Base-by-base conservation (phyloP, 352 stramenopile species). In the Pythium folliculosum region DNA sequence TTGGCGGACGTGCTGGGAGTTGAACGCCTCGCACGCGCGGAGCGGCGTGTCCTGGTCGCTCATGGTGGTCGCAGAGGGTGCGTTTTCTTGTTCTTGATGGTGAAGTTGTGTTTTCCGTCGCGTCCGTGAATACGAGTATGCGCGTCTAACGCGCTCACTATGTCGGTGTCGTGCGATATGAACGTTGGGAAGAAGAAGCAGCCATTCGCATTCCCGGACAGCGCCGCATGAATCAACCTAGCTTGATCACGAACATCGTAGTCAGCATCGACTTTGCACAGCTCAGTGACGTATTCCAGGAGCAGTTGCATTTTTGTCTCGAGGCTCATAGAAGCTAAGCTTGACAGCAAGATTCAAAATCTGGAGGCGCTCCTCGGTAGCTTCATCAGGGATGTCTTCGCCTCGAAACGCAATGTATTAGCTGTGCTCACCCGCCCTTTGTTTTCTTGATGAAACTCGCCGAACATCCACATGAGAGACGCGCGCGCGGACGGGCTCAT, bases 311-410 rank as follows among this genome's bases (percentile, higher is more conserved):
- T 82, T 13, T 92, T 88, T 37, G 76, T 70, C 70, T 83, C 79
- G 87, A 6, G 76, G 91, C 66, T 82, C 81, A 52, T 73, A 86
- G 47, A 90, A 88, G 40, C 76, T 80, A 14, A 98, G 81, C 71
- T 99, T 99, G 0, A 96, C 84, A 1, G 89, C 73, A 3, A 99
- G 79, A 58, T 98, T 97, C 19, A 99, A 58, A 17, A 97, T 69
- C 63, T 98, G 92, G 22, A 95, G 76, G 54, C 94, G 94, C 52
- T 95, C 82, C 71, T 96, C 89, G 2, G 86, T 90, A 3, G 84
- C 84, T 73, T 98, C 92, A 23, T 97, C 76, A 7, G 79, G 86
- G 58, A 98, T 16, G 82, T 78, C 60, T 94, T 90, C 1, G 90
- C 89, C 22, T 98, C 69, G 8, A 98, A 63, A 10, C 92, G 86